Percentiles rank a stretch among this genome's conserved stretches.
Conservation (phyloP, 1,284 basidiomycete genomes). For the Boletus smithii region DNA sequence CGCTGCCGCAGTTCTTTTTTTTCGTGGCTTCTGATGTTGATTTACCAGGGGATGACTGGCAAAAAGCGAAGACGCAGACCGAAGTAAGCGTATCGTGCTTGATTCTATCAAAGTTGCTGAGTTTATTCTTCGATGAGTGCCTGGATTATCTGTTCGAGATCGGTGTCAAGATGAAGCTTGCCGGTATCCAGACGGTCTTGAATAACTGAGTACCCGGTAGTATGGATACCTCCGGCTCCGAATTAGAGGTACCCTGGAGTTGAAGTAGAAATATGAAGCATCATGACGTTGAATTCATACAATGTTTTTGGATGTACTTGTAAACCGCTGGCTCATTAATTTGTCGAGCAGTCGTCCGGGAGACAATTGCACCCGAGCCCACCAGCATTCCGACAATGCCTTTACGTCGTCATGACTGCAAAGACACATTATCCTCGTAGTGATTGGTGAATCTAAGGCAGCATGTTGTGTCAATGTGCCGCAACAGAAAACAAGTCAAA, state of each 20-base stretch:
- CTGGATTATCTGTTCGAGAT: constrained; percentile 86
- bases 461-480: too few relatives aligned
- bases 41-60: constrained; percentile 64
- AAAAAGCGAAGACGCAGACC: constrained; percentile 85
- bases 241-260: neutral
- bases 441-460: too few relatives aligned
- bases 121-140: constrained; percentile 45
- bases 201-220: constrained; percentile 13
- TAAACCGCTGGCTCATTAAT: constrained; percentile 5
- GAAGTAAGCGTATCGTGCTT: constrained; percentile 43
- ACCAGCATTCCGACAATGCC: too few relatives aligned
- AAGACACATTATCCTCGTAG: too few relatives aligned
- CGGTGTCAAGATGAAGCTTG: constrained; percentile 73
- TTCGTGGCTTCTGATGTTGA: constrained; percentile 1
- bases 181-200: constrained; percentile 49
- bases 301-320: neutral
- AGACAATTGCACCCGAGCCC: too few relatives aligned
- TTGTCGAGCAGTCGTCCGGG: neutral
- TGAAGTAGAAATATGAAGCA: neutral
- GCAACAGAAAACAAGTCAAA: too few relatives aligned
- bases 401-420: too few relatives aligned
- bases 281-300: constrained; percentile 1
- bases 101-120: neutral
- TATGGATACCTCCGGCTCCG: constrained; percentile 1
- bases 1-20: neutral